Conservation (phyloP, 192 early-diverging fungal genomes). For the Ambispora gerdemannii region DNA sequence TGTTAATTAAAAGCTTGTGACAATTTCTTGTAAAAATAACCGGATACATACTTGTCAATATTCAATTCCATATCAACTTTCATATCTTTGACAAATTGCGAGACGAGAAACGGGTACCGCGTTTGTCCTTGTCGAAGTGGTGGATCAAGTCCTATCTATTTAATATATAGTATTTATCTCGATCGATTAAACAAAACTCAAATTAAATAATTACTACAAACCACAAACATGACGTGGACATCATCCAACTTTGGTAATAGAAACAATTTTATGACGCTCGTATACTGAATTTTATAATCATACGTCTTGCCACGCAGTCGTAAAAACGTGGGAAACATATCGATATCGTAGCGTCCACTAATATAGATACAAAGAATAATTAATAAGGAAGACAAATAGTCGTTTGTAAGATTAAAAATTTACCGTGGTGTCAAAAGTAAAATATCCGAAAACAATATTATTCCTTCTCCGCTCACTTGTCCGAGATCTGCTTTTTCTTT, state of each 20-base stretch:
- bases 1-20: slow-evolving; percentile 19
- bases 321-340: slow-evolving; percentile 86
- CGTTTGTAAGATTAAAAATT: neutral
- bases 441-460: slow-evolving; percentile 85
- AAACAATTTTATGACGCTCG: slow-evolving; percentile 78
- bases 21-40: slow-evolving; percentile 9
- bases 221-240: slow-evolving; percentile 85
- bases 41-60: slow-evolving; percentile 66
- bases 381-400: neutral
- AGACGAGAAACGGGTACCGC: slow-evolving; percentile 89
- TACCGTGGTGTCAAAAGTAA: slow-evolving; percentile 90
- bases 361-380: neutral
- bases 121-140: slow-evolving; percentile 97
- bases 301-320: slow-evolving; percentile 96
- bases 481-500: slow-evolving; percentile 88
- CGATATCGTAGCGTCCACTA: slow-evolving; percentile 92
- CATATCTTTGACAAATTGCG: slow-evolving; percentile 94
- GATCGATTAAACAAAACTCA: neutral
- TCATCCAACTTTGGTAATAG: slow-evolving; percentile 92
- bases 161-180: neutral
- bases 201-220: slow-evolving; percentile 25
- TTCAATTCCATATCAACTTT: slow-evolving; percentile 82
- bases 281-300: slow-evolving; percentile 95
- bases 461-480: slow-evolving; percentile 81
- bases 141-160: slow-evolving; percentile 83